A percentile compares a stretch with the other conserved stretches of the same genome.
phyloP scores from a whole-genome alignment of 225 moss, liverwort and hornwort genomes.

The Sphagnum contortum region DNA sequence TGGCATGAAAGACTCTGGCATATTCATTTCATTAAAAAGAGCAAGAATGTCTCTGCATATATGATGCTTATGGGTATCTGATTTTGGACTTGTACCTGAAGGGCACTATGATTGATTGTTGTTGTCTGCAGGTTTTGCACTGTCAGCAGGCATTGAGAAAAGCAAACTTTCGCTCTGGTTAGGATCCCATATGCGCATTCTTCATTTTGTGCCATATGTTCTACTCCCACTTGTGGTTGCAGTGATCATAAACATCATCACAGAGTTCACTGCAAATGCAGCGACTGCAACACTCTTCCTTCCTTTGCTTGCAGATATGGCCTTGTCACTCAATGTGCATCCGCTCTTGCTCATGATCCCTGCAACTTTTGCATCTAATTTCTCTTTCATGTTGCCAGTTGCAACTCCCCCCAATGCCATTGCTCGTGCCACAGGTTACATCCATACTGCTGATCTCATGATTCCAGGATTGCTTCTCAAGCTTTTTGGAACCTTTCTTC shows the following conservation, averaged over 20 bases:
- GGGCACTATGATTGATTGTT: neutral
- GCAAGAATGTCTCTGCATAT: constrained; percentile 85
- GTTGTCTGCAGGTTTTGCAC: constrained; percentile 2
- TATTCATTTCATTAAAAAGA: constrained; percentile 42
- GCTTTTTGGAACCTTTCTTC: constrained; percentile 7
- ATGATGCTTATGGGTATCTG: constrained; percentile 42
- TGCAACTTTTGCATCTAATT: constrained; percentile 3
- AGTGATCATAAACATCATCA: constrained; percentile 16
- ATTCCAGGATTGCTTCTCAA: constrained; percentile 21
- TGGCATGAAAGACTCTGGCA: constrained; percentile 69
- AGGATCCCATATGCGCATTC: constrained; percentile 17
- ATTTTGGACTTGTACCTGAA: neutral
- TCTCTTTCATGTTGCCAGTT: constrained; percentile 7
- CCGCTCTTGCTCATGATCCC: constrained; percentile 30
- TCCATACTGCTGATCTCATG: neutral
- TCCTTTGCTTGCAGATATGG: constrained; percentile 44
- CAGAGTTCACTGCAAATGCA: constrained; percentile 39
- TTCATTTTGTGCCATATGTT: constrained; percentile 23
- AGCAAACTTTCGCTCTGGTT: constrained; percentile 31
- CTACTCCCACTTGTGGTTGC: constrained; percentile 27
- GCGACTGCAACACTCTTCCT: constrained; percentile 43
- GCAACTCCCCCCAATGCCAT: constrained; percentile 9
- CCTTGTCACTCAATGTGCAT: constrained; percentile 29
- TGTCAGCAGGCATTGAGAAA: constrained; percentile 15
- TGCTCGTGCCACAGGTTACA: constrained; percentile 1